Base-by-base conservation (phyloP, 2,329 filamentous ascomycete species). In the Colletotrichum graminicola region DNA sequence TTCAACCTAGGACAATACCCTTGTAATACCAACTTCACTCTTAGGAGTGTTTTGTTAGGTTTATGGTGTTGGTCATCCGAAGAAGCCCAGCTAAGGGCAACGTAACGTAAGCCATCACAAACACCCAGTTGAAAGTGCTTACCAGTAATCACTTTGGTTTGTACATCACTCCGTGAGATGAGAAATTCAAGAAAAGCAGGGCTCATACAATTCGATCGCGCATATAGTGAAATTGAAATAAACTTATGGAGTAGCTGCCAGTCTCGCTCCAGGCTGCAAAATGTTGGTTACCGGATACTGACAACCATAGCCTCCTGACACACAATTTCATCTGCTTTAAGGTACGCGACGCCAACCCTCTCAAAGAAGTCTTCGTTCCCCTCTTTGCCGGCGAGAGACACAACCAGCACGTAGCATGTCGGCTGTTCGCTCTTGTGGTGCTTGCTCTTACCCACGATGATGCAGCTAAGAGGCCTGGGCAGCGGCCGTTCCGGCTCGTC, bases 201-300 rank as follows among this genome's bases (percentile, higher is more conserved):
- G 6, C 1, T 10, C 3, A 43, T 21, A 45, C 0, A 11, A n/a
- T n/a, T n/a, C 21, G 18, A 43, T 21, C 10, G 6, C 5, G 43
- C 3, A n/a, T 1, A 11, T 4, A 4, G n/a, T 5, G 3, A 1
- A 3, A 11, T 11, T 11, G 7, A 8, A 4, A 18, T 16, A n/a
- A 8, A 26, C 47, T 1, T 51, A 5, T 16, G 23, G 12, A 6
- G 14, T 26, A 2, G 7, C 11, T 16, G 47, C 47, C 23, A 26
- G 52, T 34, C 3, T 1, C 29, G 29, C 14, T 29, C 14, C 2
- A 3, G 16, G 11, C 8, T 23, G 21, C 21, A 7, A 21, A 39
- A 18, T n/a, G 3, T 11, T 8, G 23, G 18, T 23, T n/a, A 39
- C 54, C 54, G 21, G 21, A 56, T 56, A 23, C 54, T 56, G 21